phyloP scores from a whole-genome alignment of 2,329 filamentous ascomycete species.

The Ophiostoma perfectum region DNA sequence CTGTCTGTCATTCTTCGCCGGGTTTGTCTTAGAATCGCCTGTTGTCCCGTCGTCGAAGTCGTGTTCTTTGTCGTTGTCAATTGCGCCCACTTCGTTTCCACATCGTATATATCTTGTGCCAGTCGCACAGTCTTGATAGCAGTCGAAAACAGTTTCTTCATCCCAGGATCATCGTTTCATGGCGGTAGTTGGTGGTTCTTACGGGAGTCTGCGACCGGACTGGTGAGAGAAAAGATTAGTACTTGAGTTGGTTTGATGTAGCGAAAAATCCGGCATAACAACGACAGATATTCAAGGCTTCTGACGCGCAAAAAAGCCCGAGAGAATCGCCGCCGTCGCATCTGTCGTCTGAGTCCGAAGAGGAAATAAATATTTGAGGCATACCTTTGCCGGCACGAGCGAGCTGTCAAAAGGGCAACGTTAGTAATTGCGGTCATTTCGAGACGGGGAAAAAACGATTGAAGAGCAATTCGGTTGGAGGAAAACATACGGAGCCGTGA shows the following conservation, averaged over 20 bases:
- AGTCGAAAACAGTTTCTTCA: neutral
- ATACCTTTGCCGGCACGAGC: constrained; percentile 75
- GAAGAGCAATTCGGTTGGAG: neutral
- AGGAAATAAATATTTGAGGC: constrained; percentile 64
- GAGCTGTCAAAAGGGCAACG: constrained; percentile 22
- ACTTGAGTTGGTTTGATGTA: neutral
- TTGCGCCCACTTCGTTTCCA: neutral
- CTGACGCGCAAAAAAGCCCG: neutral
- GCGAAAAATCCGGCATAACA: neutral
- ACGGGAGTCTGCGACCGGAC: constrained; percentile 29
- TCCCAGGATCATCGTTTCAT: neutral
- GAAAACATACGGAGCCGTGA: constrained; percentile 27
- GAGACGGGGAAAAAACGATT: neutral
- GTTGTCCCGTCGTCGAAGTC: neutral
- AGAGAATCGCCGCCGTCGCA: neutral
- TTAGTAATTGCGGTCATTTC: constrained; percentile 19
- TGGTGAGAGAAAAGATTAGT: constrained; percentile 19
- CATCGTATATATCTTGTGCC: neutral
- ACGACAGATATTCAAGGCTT: neutral
- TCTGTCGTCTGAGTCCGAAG: constrained; percentile 38
- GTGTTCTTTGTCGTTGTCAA: neutral
- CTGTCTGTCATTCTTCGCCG: neutral
- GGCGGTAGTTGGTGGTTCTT: constrained; percentile 18
- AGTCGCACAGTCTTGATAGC: neutral
- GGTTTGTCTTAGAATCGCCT: neutral